These are phyloP conservation scores for Quercus mongolica DNA, from an alignment of 306 rosid species.

Conservation along the genomic window DNA sequence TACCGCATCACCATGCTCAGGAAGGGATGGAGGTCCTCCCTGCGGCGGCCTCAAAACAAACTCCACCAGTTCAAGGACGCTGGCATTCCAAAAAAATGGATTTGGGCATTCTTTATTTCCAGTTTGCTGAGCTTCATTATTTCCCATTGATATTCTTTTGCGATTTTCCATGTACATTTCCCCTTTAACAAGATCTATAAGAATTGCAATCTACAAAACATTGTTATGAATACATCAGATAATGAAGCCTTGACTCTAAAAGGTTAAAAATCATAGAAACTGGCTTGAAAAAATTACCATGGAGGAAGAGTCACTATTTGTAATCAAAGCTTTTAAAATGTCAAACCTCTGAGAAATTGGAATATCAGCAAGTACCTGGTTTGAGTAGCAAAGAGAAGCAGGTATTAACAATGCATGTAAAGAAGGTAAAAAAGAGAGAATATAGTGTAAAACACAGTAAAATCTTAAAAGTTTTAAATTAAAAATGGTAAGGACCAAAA, in stretches of 20 bases:
- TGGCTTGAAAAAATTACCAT: constrained; percentile 54
- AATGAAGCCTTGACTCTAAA: constrained; percentile 10
- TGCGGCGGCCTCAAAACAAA: constrained; percentile 63
- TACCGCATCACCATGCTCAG: constrained; percentile 86
- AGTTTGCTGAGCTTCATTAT: constrained; percentile 9
- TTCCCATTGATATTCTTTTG: constrained; percentile 30
- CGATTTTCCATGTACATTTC: constrained; percentile 59
- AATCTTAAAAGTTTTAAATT: not conserved
- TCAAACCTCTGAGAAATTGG: constrained; percentile 67
- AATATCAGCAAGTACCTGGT: constrained; percentile 72
- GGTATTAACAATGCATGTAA: constrained; percentile 1
- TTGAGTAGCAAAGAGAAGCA: constrained; percentile 21
- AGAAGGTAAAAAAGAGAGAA: constrained; percentile 8
- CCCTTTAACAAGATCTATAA: constrained; percentile 60
- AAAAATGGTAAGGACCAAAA: constrained; percentile 11
- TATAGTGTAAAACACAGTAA: not conserved
- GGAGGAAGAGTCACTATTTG: constrained; percentile 67
- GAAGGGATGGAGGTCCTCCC: constrained; percentile 92
- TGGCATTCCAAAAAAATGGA: constrained; percentile 51
- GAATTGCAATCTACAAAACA: constrained; percentile 65
- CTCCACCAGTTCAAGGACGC: constrained; percentile 68
- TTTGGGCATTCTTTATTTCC: constrained; percentile 15
- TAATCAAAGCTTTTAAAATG: constrained; percentile 63
- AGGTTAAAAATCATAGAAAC: constrained; percentile 7
- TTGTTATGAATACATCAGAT: constrained; percentile 26